phyloP scores from a whole-genome alignment of 768 basidiomycete species.

The Tulasnella sp. region DNA sequence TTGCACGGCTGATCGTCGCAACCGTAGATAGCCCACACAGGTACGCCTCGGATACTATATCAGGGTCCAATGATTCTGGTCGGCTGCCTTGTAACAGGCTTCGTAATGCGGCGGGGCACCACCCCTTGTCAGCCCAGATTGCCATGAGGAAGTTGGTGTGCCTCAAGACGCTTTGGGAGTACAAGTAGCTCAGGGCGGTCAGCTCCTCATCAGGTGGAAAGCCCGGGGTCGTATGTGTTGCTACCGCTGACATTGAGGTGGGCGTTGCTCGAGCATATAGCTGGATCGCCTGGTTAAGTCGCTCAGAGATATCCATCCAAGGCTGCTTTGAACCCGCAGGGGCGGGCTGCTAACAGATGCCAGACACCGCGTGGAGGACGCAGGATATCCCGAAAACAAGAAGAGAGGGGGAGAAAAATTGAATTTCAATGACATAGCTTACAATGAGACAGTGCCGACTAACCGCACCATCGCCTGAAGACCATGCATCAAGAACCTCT shows the following conservation, averaged over 20 bases:
- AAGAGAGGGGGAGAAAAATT: slow-evolving; percentile 19
- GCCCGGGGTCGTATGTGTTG: slow-evolving; percentile 5
- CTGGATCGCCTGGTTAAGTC: slow-evolving; percentile 48
- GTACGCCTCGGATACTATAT: slow-evolving; percentile 33
- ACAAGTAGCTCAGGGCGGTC: slow-evolving; percentile 59
- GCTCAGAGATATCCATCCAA: slow-evolving; percentile 71
- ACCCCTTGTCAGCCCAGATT: slow-evolving; percentile 79
- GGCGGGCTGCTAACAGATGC: slow-evolving; percentile 42
- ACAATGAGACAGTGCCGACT: slow-evolving; percentile 27
- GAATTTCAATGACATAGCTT: slow-evolving; percentile 13
- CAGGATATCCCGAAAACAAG: slow-evolving; percentile 18
- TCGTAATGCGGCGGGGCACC: slow-evolving; percentile 68
- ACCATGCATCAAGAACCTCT: slow-evolving; percentile 76
- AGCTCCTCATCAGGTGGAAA: slow-evolving; percentile 36
- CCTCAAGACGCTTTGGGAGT: slow-evolving; percentile 54
- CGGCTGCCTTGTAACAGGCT: slow-evolving; percentile 61
- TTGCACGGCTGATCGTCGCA: slow-evolving; percentile 59
- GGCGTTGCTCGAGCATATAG: slow-evolving; percentile 53
- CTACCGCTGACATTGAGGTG: slow-evolving; percentile 23
- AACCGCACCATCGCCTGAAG: slow-evolving; percentile 59
- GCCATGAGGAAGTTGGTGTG: slow-evolving; percentile 66
- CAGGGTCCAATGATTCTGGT: slow-evolving; percentile 37
- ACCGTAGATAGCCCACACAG: slow-evolving; percentile 56
- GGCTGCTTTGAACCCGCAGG: slow-evolving; percentile 45
- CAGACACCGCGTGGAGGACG: background rate